Evolutionary conservation across 306 rosid species (phyloP).

Genomic region (Crataegus laevigata): DNA sequence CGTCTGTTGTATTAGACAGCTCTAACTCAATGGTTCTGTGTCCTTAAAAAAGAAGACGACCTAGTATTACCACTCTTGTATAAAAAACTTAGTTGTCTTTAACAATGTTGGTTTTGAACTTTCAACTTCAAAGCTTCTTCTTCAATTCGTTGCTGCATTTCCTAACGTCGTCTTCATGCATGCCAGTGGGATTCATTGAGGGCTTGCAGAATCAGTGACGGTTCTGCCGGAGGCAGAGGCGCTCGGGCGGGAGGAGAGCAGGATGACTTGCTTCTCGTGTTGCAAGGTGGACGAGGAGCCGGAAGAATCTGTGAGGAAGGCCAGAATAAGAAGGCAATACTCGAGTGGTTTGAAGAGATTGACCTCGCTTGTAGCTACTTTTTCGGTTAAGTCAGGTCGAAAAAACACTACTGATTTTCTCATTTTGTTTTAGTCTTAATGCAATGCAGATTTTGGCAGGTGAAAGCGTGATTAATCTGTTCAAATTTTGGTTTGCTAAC

Average conservation of each 20-base stretch:
- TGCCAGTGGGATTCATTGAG: background rate
- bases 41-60: background rate
- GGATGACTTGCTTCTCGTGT: slow-evolving; percentile 39
- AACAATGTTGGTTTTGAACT: background rate
- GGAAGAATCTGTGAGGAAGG: background rate
- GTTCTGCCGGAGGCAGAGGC: background rate
- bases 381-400: slow-evolving; percentile 43
- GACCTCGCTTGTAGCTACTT: slow-evolving; percentile 29
- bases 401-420: background rate
- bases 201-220: background rate
- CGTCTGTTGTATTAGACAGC: background rate
- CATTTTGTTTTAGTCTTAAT: background rate
- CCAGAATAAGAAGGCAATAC: background rate
- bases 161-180: background rate
- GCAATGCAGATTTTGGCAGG: background rate
- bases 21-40: background rate
- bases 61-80: background rate
- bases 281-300: slow-evolving; percentile 1
- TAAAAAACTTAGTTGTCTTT: background rate
- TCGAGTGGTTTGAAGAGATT: slow-evolving; percentile 22
- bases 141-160: background rate
- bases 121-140: background rate
- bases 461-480: background rate
- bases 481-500: background rate
- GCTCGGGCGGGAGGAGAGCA: background rate